Base-by-base conservation (phyloP, 1,139 yeast genomes). In the Saccharomycopsis phalli region DNA sequence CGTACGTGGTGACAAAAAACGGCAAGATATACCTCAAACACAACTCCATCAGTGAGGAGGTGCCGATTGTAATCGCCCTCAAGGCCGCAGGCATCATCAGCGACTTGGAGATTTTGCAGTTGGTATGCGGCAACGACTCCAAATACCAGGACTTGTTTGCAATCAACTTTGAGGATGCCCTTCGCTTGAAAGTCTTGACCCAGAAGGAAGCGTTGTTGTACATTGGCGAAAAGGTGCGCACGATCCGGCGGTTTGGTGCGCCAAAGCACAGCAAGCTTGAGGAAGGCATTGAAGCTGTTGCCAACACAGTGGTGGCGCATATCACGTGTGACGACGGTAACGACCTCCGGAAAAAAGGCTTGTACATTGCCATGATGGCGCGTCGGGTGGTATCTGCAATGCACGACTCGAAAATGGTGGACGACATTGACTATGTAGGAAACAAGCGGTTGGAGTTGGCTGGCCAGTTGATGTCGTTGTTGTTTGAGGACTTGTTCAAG, bases 391-490 rank as follows among this genome's bases (percentile, higher is more conserved):
- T 91, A 22, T 84, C 86, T 94, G 87, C 98, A 4, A 86, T 91
- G 80, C 80, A 84, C 50, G 83, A 91, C 57, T 94, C 97, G 4
- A 79, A 80, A 52, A 80, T 87, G 82, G 95, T 93, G 23, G 98
- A 91, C 56, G 98, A 93, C 61, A 76, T 98, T 62, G 98, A 93
- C 66, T 91, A 91, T 56, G 98, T 93, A 34, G 98, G 99, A 66
- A 91, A 91, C 63, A 91, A 91, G 62, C 81, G 99, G 63, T 69
- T 91, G 54, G 98, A 91, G 65, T 69, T 93, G 58, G 98, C 98
- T 1, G 98, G 98, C 45, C 98, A 93, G 60, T 71, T 93, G 56
- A 83, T 91, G 87, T 86, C 97, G 5, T 67, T 91, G 49, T 64
- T 91, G 47, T 91, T 91, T 60, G 99, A 91, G 64, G 99, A 91